Percentiles rank a stretch among this genome's conserved stretches.
Evolutionary conservation across 495 filamentous ascomycete species (phyloP).

Genomic region (Cairneyella variabilis): DNA sequence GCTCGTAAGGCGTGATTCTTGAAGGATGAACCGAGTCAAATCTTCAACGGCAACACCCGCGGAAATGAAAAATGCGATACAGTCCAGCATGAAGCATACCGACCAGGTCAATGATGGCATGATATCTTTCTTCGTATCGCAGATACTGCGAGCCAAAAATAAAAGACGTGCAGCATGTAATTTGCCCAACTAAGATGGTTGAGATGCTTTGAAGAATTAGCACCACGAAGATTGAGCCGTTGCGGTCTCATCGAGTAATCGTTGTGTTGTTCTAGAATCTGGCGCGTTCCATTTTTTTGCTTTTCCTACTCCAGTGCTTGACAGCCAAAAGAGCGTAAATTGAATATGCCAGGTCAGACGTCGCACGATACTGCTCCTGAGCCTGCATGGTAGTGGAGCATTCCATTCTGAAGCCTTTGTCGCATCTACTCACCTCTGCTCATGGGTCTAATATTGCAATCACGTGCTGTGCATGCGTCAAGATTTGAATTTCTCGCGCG

Average conservation of each 20-base stretch:
- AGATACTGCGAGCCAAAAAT: background rate
- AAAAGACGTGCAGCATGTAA: background rate
- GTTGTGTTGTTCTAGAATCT: no score
- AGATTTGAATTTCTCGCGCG: background rate
- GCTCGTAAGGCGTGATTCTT: no score
- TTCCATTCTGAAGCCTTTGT: background rate
- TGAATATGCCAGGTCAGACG: background rate
- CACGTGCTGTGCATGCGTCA: background rate
- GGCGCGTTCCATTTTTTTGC: no score
- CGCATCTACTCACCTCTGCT: background rate
- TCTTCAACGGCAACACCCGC: background rate
- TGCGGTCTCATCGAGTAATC: no score
- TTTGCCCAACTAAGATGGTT: background rate
- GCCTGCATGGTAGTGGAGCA: background rate
- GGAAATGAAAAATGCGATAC: background rate
- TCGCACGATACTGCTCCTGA: background rate
- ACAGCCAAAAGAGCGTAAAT: no score
- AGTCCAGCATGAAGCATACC: no score
- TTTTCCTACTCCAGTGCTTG: no score
- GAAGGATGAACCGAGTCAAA: no score
- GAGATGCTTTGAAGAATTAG: background rate
- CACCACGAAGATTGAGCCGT: background rate
- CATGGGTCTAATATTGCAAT: no score
- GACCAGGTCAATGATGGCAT: no score
- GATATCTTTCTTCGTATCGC: background rate